Percentiles rank a stretch among this genome's conserved stretches.
phyloP scores from a whole-genome alignment of 2,329 filamentous ascomycete species.

The Cladosporium colombiae region DNA sequence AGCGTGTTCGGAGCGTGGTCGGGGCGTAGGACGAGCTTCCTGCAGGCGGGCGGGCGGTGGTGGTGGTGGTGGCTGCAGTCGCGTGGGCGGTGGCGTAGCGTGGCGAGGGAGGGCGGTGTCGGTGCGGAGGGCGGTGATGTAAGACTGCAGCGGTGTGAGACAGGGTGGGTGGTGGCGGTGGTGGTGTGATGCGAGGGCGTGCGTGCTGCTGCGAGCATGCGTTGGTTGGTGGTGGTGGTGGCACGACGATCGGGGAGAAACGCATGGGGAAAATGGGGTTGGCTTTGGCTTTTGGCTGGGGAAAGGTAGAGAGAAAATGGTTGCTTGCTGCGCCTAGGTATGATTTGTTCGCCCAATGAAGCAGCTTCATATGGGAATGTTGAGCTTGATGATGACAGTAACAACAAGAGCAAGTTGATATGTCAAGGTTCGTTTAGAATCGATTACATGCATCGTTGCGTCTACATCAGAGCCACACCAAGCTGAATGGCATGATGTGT shows the following conservation, averaged over 20 bases:
- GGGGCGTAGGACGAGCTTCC: slow-evolving; percentile 1
- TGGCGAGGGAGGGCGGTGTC: slow-evolving; percentile 5
- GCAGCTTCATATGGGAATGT: neutral
- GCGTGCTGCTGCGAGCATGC: neutral
- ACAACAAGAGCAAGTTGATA: neutral
- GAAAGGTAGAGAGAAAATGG: neutral
- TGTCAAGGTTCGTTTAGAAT: neutral
- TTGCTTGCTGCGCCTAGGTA: neutral
- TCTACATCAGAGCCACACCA: slow-evolving; percentile 2
- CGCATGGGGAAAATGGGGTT: neutral
- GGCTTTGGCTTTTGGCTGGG: neutral
- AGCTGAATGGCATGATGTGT: neutral
- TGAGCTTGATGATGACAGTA: too few relatives aligned
- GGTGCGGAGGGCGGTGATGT: slow-evolving; percentile 1
- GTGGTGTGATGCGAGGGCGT: neutral
- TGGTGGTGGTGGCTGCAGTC: slow-evolving; percentile 1
- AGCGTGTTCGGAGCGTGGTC: neutral
- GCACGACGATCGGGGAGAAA: neutral
- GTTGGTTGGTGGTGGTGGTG: neutral
- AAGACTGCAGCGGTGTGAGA: slow-evolving; percentile 12
- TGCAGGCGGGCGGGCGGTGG: neutral
- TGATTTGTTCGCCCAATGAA: neutral
- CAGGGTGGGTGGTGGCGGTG: neutral
- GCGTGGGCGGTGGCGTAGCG: neutral
- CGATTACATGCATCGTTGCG: neutral